Percentiles rank a stretch among this genome's conserved stretches.
Conservation (phyloP, 495 filamentous ascomycete species). For the Hapsidospora chrysogenum region DNA sequence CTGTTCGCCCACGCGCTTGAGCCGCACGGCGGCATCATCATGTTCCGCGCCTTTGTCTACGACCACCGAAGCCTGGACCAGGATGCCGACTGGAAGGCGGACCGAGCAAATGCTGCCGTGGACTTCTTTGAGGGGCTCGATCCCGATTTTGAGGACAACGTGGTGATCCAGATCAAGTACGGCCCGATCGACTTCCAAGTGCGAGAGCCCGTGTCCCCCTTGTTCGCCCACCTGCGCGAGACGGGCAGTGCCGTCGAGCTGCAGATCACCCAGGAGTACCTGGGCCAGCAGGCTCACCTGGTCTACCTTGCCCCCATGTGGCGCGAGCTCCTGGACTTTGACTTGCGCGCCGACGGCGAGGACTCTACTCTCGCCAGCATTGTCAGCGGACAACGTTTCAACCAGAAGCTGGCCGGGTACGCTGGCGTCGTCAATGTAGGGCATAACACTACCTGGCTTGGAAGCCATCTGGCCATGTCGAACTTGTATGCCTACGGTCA, state of each 20-base stretch:
- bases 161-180: conserved; percentile 57
- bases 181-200: conserved; percentile 67
- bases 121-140: conserved; percentile 51
- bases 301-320: conserved; percentile 52
- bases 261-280: conserved; percentile 51
- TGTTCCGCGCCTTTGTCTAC: conserved; percentile 65
- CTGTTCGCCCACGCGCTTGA: conserved; percentile 45
- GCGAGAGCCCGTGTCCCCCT: conserved; percentile 49
- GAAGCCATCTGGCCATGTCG: conserved; percentile 50
- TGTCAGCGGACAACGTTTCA: conserved; percentile 40
- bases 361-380: conserved; percentile 38
- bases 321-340: conserved; percentile 50
- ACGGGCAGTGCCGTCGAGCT: conserved; percentile 48
- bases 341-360: conserved; percentile 39
- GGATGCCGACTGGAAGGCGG: conserved; percentile 43
- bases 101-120: conserved; percentile 53
- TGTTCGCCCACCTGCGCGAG: conserved; percentile 45
- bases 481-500: conserved; percentile 57
- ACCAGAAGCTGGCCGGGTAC: conserved; percentile 39
- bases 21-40: conserved; percentile 47
- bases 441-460: conserved; percentile 49
- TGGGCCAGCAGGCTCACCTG: conserved; percentile 54
- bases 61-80: conserved; percentile 38
- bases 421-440: conserved; percentile 57
- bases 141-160: conserved; percentile 49